phyloP scores from a whole-genome alignment of 2,329 filamentous ascomycete species.

The Pseudogymnoascus pannorum region DNA sequence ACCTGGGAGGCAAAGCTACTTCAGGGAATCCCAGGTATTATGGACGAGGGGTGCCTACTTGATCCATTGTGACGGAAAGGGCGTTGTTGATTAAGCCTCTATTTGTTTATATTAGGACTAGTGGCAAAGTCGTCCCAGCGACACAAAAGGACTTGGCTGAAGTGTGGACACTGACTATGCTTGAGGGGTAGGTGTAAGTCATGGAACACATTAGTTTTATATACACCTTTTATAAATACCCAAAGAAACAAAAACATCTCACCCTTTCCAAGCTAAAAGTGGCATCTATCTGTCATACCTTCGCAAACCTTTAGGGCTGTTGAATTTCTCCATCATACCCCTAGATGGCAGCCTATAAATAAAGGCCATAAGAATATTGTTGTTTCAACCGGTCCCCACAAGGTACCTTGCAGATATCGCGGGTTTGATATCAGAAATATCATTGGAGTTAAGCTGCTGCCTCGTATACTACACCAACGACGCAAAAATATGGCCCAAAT shows the following conservation, averaged over 20 bases:
- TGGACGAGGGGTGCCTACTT: not conserved
- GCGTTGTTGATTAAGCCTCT: constrained; percentile 8
- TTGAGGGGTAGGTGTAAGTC: no score
- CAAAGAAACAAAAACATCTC: not conserved
- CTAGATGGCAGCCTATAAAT: not conserved
- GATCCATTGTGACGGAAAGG: constrained; percentile 9
- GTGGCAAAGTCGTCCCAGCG: constrained; percentile 11
- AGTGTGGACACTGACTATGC: not conserved
- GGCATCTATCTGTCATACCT: not conserved
- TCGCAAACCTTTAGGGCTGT: not conserved
- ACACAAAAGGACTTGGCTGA: not conserved
- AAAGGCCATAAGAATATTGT: not conserved
- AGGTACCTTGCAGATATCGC: constrained; percentile 4
- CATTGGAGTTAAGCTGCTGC: not conserved
- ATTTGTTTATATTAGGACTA: constrained; percentile 13
- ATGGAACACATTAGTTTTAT: not conserved
- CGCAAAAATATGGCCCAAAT: not conserved
- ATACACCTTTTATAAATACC: not conserved
- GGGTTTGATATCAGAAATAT: constrained; percentile 5
- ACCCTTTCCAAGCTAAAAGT: not conserved
- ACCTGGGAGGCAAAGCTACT: not conserved
- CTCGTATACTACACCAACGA: not conserved
- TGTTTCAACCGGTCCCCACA: not conserved
- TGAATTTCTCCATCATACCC: no score
- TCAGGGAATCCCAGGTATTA: not conserved